Evolutionary conservation across 1,284 basidiomycete species (phyloP).

Genomic region (Tilletia indica): DNA sequence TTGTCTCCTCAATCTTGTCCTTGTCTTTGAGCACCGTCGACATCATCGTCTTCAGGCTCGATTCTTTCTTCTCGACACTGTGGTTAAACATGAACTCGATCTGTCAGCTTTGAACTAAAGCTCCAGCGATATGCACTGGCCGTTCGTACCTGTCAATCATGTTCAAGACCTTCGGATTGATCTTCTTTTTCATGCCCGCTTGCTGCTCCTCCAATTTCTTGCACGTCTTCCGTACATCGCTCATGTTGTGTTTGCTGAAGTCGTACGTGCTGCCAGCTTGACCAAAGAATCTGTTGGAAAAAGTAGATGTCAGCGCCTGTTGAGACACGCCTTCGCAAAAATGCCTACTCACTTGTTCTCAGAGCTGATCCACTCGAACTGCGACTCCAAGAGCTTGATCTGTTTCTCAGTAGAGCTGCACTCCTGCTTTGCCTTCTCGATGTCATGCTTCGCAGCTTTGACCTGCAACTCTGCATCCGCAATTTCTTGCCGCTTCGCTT

Average conservation of each 20-base stretch:
- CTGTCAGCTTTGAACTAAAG: background rate
- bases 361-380: constrained; percentile 81
- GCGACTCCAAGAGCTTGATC: constrained; percentile 67
- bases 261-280: constrained; percentile 79
- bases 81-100: background rate
- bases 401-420: constrained; percentile 46
- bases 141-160: constrained; percentile 78
- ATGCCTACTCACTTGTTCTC: constrained; percentile 65
- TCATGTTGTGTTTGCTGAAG: constrained; percentile 73
- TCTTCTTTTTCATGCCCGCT: constrained; percentile 86
- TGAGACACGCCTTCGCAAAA: constrained; percentile 47
- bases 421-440: constrained; percentile 61
- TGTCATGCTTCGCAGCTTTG: constrained; percentile 64
- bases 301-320: background rate
- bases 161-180: constrained; percentile 91
- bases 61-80: constrained; percentile 93
- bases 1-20: constrained; percentile 91
- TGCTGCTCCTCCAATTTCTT: constrained; percentile 76
- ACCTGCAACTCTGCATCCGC: constrained; percentile 70
- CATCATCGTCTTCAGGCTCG: constrained; percentile 81
- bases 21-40: constrained; percentile 87
- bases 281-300: constrained; percentile 67
- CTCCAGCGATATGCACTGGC: no score
- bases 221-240: constrained; percentile 67
- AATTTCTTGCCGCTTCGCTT: constrained; percentile 75